Evolutionary conservation across 768 basidiomycete genomes (phyloP).

Genomic region (Sutorius australiensis): DNA sequence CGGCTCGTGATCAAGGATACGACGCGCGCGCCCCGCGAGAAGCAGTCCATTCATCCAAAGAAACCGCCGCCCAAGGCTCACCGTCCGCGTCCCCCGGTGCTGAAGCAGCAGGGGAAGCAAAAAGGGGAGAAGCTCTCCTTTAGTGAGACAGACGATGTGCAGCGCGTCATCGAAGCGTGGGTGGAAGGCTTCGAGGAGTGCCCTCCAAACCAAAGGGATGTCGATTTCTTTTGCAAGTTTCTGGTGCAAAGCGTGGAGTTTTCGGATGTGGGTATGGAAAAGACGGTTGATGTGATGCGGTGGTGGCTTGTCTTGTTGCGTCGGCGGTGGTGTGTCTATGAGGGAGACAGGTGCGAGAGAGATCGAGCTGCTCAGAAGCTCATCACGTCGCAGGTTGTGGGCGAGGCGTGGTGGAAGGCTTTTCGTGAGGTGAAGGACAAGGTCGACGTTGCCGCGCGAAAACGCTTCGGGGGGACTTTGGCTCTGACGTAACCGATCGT

Average conservation of each 20-base stretch:
- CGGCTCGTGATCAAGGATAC: constrained; percentile 48
- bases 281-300: constrained; percentile 64
- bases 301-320: constrained; percentile 80
- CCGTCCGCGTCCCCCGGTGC: constrained; percentile 44
- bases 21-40: constrained; percentile 29
- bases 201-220: constrained; percentile 70
- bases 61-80: constrained; percentile 57
- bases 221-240: constrained; percentile 71
- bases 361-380: constrained; percentile 27
- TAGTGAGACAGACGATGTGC: constrained; percentile 67
- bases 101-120: constrained; percentile 52
- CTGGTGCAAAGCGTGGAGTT: constrained; percentile 66
- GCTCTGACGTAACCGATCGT: constrained; percentile 46
- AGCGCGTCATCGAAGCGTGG: constrained; percentile 72
- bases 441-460: constrained; percentile 62
- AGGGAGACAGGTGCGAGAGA: constrained; percentile 37
- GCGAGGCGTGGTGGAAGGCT: constrained; percentile 77
- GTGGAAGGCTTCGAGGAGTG: constrained; percentile 56
- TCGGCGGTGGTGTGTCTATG: constrained; percentile 57
- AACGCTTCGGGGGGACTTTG: constrained; percentile 70
- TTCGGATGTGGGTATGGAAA: constrained; percentile 65
- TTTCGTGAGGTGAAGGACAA: constrained; percentile 65
- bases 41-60: constrained; percentile 33
- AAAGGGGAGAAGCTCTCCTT: constrained; percentile 56
- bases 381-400: constrained; percentile 42